Conservation (phyloP, 768 basidiomycete species). For the Rhizopogon rudus region DNA sequence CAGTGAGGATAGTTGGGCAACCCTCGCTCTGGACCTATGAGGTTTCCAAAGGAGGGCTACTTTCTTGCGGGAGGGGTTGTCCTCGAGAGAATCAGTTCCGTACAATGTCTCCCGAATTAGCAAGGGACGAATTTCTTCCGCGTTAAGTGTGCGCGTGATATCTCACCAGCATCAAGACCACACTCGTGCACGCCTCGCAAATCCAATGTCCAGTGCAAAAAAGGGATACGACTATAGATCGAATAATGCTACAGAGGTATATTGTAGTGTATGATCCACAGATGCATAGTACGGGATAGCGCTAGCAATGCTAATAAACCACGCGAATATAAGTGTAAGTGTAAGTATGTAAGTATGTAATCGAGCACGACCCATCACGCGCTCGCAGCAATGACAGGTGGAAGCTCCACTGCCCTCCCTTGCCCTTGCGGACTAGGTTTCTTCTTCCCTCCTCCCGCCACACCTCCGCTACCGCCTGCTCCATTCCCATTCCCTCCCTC, state of each 20-base stretch:
- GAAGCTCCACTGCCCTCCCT: conserved; percentile 19
- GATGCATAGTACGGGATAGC: neutral
- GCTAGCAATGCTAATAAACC: neutral
- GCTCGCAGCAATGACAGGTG: conserved; percentile 31
- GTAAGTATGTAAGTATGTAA: conserved; percentile 1
- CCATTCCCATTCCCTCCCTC: conserved; percentile 4
- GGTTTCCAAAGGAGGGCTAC: no score
- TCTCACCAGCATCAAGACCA: no score
- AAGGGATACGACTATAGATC: conserved; percentile 14
- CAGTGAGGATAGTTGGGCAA: no score
- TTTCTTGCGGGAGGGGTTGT: no score
- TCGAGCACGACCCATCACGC: conserved; percentile 15
- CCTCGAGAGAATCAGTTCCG: no score
- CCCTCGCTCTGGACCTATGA: no score
- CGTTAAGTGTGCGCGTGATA: no score
- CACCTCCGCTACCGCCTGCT: neutral
- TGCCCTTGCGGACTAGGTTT: conserved; percentile 19
- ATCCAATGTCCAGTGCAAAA: neutral
- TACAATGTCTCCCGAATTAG: no score
- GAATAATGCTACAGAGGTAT: conserved; percentile 26
- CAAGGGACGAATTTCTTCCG: no score
- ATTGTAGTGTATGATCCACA: conserved; percentile 20
- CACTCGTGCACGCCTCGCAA: no score
- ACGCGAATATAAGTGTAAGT: conserved; percentile 4
- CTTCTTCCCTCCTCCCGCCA: conserved; percentile 2